These are phyloP conservation scores for Phytopythium vexans DNA, from an alignment of 352 stramenopile species.

Conservation along the genomic window DNA sequence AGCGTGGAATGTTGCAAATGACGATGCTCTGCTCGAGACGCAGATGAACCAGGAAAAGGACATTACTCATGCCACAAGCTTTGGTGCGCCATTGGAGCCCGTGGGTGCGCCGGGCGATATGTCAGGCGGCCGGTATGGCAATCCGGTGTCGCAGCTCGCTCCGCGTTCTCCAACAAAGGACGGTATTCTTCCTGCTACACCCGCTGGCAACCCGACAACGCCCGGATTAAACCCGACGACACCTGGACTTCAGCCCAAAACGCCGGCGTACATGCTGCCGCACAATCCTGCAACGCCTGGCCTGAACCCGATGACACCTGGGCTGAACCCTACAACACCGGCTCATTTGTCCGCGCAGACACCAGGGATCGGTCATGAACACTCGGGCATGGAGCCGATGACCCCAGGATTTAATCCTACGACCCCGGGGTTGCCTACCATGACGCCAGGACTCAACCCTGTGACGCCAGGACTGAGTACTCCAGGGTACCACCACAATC, in stretches of 20 bases:
- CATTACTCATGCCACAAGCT: constrained; percentile 86
- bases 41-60: constrained; percentile 90
- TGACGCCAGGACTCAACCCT: constrained; percentile 79
- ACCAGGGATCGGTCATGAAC: constrained; percentile 62
- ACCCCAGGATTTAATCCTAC: constrained; percentile 87
- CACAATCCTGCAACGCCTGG: constrained; percentile 79
- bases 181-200: constrained; percentile 61
- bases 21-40: constrained; percentile 80
- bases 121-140: constrained; percentile 45
- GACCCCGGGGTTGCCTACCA: constrained; percentile 70
- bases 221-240: constrained; percentile 83
- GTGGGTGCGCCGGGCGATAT: constrained; percentile 67
- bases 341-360: constrained; percentile 69
- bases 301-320: constrained; percentile 76
- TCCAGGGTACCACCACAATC: constrained; percentile 82
- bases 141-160: constrained; percentile 46
- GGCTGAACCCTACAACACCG: constrained; percentile 71
- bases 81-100: constrained; percentile 78
- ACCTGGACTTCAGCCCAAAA: constrained; percentile 69
- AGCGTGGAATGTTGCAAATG: constrained; percentile 86
- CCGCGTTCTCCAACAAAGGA: constrained; percentile 67
- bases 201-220: constrained; percentile 67
- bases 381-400: constrained; percentile 83
- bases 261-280: constrained; percentile 73
- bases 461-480: constrained; percentile 81